Evolutionary conservation across 306 rosid genomes (phyloP).

Genomic region (Argentina anserina): DNA sequence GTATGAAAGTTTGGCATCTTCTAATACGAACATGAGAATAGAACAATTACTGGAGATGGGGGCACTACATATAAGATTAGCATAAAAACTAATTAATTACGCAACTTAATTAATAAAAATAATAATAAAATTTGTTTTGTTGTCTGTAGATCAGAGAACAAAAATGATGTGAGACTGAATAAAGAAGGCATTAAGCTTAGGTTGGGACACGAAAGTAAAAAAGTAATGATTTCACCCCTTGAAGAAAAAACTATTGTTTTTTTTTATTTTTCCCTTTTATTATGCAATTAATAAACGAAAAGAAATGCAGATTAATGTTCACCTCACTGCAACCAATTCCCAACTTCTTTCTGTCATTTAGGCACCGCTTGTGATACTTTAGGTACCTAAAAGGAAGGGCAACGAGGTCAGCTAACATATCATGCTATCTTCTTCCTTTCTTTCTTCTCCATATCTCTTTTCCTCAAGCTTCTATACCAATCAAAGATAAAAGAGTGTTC

Average conservation of each 20-base stretch:
- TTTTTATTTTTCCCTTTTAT: not conserved
- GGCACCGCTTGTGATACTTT: constrained; percentile 73
- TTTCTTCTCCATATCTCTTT: constrained; percentile 7
- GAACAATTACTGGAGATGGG: not conserved
- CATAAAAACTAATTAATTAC: not conserved
- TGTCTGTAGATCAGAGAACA: too few relatives aligned
- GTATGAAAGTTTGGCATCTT: not conserved
- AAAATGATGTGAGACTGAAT: not conserved
- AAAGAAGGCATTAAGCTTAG: not conserved
- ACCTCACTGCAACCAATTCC: constrained; percentile 99
- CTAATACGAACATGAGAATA: not conserved
- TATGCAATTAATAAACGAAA: constrained; percentile 11
- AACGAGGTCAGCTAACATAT: constrained; percentile 27
- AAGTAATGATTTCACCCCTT: not conserved
- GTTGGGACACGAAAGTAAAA: not conserved
- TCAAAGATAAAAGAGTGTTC: not conserved
- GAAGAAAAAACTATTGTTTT: not conserved
- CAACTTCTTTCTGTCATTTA: constrained; percentile 84
- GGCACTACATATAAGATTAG: not conserved
- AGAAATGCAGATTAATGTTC: constrained; percentile 29
- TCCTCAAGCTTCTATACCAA: not conserved
- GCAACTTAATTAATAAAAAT: not conserved
- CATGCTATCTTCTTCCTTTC: not conserved
- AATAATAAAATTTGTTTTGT: too few relatives aligned
- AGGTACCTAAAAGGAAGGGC: constrained; percentile 62